Evolutionary conservation across 1,284 basidiomycete species (phyloP), one percentile per base, ranked within the genome.

Genomic region (Ustilago trichophora): DNA sequence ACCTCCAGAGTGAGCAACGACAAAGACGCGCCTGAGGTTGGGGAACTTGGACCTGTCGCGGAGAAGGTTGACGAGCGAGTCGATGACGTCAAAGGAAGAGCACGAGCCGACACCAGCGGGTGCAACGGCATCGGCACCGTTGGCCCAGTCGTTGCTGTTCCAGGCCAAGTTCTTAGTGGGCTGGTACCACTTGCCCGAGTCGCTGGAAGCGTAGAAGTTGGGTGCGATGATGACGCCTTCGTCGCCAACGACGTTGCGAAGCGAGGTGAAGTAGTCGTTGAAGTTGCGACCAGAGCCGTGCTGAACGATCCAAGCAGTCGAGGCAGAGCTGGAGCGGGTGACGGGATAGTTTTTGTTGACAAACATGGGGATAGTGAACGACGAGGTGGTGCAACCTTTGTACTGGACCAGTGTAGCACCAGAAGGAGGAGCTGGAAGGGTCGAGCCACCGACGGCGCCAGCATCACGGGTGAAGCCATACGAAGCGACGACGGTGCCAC

Each of bases 41-140:
- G 63, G 56, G 51, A 63, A 75, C 35, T 59, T 63, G 35, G 18
- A 25, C 22, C 26, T 48, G 56, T 73, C 52, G n/a, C 36, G 15
- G 24, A 73, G 48, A 8, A 32, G 48, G 2, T 46, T 24, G 13
- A 73, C 24, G 11, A 75, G 46, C 19, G 58, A 37, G 31, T 75
- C 73, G 54, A 60, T 59, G 6, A 71, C 54, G 31, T 75, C 73
- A 13, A 59, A 58, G 6, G 71, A 64, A n/a, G 66, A 72, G 59
- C 68, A 67, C 21, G 24, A 29, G 1, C 10, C 8, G 12, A 45
- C 46, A 21, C 44, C 56, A 6, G 27, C 19, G 9, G 63, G 63
- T 9, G 56, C 45, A 12, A 66, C 46, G 12, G 63, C 55, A 44
- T 66, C 63, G 11, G 46, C 55, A 22, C 63, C 63, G n/a, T 47